Evolutionary conservation across 805 yeast genomes (phyloP).

Genomic region (Pichia manshurica): DNA sequence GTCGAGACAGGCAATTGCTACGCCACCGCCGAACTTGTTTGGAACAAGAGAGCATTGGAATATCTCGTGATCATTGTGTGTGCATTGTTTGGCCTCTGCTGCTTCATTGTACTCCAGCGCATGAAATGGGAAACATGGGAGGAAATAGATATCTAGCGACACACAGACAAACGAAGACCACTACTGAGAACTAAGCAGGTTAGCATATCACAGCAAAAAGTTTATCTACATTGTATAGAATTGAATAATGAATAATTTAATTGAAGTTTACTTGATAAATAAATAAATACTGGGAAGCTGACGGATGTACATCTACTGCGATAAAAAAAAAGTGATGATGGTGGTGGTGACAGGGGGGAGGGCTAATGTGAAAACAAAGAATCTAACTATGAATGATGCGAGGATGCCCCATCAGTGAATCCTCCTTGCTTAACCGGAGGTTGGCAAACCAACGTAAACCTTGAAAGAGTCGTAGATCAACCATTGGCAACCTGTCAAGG

Average conservation of each 20-base stretch:
- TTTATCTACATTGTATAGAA: too few species aligned
- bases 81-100: conserved; percentile 24
- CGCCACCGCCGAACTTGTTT: background rate
- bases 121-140: conserved; percentile 22
- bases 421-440: conserved; percentile 55
- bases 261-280: background rate
- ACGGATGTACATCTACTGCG: too few species aligned
- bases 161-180: too few species aligned
- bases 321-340: too few species aligned
- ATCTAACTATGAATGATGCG: too few species aligned
- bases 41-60: conserved; percentile 5
- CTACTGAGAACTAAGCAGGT: too few species aligned
- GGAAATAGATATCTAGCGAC: too few species aligned
- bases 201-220: too few species aligned
- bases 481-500: conserved; percentile 97
- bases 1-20: background rate
- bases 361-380: too few species aligned
- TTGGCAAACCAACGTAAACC: conserved; percentile 90
- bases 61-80: conserved; percentile 15
- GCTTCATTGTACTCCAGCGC: conserved; percentile 28
- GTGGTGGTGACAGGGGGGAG: too few species aligned
- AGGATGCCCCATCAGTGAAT: too few species aligned
- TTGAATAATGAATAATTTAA: conserved; percentile 6
- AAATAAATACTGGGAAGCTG: too few species aligned
- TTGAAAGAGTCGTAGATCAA: conserved; percentile 92